Base-by-base conservation (phyloP, 352 stramenopile species). In the Aphanomyces cochlioides region DNA sequence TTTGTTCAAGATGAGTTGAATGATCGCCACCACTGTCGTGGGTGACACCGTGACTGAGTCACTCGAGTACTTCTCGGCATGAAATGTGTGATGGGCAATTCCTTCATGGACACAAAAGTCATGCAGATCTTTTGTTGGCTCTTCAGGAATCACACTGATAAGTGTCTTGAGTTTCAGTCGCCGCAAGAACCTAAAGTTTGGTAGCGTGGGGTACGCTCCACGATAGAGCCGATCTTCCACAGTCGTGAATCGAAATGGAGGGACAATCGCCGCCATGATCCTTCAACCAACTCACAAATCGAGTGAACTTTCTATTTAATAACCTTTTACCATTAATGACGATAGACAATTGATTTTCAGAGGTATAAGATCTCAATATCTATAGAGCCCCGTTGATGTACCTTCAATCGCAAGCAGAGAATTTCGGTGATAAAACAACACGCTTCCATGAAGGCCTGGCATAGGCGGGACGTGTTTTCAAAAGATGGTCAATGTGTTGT, bases 41-140 rank as follows among this genome's bases (percentile, higher is more conserved):
- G 87, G 85, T 21, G 82, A 89, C 41, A 93, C 87, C 10, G 87
- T 95, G 38, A 95, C 87, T 57, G 90, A 92, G 76, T 95, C 87
- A 47, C 81, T 90, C 61, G 87, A 92, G 78, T 92, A 95, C 75
- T 95, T 93, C 66, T 95, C 87, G 48, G 84, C 85, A 74, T 89
- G 86, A 64, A 93, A 93, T 50, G 92, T 85, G 73, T 89, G 71
- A 64, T 89, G 75, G 8, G 81, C 71, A 74, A 93, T 91, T 64
- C 82, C 78, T 67, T 95, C 87, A 53, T 75, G 73, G 0, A 73
- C 48, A 64, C 87, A 95, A 74, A 93, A 93, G 72, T 81, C 83
- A 41, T 75, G 73, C 41, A 95, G 75, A 70, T 95, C 85, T 39
- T 77, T 84, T 5, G 85, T 95, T 39, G 87, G 85, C 59, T 79